Conservation (phyloP, 495 filamentous ascomycete genomes). For the Entonaema liquescens region DNA sequence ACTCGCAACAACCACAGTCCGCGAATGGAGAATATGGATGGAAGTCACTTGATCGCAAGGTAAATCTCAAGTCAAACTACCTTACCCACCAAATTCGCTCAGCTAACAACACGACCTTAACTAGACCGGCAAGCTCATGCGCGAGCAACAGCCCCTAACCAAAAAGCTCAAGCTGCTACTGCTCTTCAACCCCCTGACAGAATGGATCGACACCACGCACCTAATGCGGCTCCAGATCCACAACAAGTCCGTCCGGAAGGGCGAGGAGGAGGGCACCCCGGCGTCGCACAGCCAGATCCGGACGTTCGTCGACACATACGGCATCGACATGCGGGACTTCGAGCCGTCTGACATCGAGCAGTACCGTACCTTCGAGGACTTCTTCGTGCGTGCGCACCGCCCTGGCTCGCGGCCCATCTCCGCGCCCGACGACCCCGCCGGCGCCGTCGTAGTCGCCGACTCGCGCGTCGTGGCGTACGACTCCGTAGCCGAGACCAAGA, state of each 20-base stretch:
- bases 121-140: constrained; percentile 46
- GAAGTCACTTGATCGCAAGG: constrained; percentile 47
- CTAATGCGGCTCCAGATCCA: constrained; percentile 49
- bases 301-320: constrained; percentile 49
- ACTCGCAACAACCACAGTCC: constrained; percentile 3
- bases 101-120: not conserved
- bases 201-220: constrained; percentile 53
- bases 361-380: constrained; percentile 54
- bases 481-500: constrained; percentile 49
- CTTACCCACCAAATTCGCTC: not conserved
- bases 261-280: constrained; percentile 13
- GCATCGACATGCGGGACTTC: constrained; percentile 52
- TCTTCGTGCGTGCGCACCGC: constrained; percentile 56
- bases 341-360: constrained; percentile 49
- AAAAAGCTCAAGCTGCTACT: constrained; percentile 55
- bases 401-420: constrained; percentile 50
- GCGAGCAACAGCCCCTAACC: constrained; percentile 51
- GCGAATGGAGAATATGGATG: constrained; percentile 50
- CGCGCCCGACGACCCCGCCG: constrained; percentile 43
- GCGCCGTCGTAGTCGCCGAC: constrained; percentile 53
- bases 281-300: constrained; percentile 41
- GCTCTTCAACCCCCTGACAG: constrained; percentile 53
- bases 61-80: not conserved
- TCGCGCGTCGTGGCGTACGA: constrained; percentile 51
- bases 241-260: constrained; percentile 32